These are phyloP conservation scores for Podospora comata DNA, from an alignment of 495 filamentous ascomycete species.

Conservation along the genomic window DNA sequence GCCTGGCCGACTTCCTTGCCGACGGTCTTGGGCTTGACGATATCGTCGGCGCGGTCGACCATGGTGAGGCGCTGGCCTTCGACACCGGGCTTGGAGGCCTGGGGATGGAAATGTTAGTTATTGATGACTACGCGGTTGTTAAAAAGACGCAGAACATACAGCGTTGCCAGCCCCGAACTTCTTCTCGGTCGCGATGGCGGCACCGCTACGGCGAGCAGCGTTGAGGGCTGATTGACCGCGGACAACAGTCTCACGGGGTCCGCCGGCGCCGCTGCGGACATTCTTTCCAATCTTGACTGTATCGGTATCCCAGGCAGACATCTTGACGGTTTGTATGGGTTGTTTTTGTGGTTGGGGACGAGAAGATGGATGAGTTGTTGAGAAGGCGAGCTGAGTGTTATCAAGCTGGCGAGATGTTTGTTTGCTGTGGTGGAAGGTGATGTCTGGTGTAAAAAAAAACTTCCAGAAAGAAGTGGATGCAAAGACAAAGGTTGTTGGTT, in stretches of 20 bases:
- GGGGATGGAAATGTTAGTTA: slow-evolving; percentile 4
- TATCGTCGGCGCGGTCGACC: slow-evolving; percentile 96
- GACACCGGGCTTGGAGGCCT: slow-evolving; percentile 56
- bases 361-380: slow-evolving; percentile 2
- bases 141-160: slow-evolving; percentile 52
- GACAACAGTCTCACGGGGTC: slow-evolving; percentile 77
- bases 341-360: slow-evolving; percentile 13
- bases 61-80: slow-evolving; percentile 97
- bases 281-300: slow-evolving; percentile 93
- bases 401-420: slow-evolving; percentile 2
- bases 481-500: slow-evolving; percentile 6
- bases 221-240: slow-evolving; percentile 84
- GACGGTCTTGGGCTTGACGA: slow-evolving; percentile 91
- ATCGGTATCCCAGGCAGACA: slow-evolving; percentile 69
- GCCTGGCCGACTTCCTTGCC: slow-evolving; percentile 74
- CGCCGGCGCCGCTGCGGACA: slow-evolving; percentile 58
- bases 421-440: background rate
- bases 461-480: background rate
- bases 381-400: background rate
- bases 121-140: background rate
- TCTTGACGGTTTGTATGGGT: slow-evolving; percentile 30
- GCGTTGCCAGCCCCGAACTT: slow-evolving; percentile 74
- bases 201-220: slow-evolving; percentile 78
- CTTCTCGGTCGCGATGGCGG: slow-evolving; percentile 85
- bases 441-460: background rate